phyloP scores from a whole-genome alignment of 73 alveolate species.

The Effrenium voratum region DNA sequence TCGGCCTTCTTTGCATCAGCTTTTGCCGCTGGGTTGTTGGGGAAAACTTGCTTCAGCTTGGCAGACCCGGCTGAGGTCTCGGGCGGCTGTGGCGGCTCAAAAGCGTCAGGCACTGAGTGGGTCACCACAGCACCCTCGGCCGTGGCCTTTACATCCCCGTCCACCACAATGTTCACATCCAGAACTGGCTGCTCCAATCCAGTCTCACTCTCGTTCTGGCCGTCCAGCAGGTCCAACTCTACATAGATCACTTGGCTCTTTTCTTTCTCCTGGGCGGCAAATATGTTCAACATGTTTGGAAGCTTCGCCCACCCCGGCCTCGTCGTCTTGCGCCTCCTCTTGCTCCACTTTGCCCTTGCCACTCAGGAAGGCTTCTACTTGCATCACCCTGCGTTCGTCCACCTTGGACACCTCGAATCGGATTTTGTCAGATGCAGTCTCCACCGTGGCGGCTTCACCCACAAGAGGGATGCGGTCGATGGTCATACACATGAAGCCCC shows the following conservation, averaged over 20 bases:
- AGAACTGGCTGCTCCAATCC: not conserved
- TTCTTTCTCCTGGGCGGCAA: not conserved
- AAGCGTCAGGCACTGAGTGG: too few relatives aligned
- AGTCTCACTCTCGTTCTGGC: not conserved
- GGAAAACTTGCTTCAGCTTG: too few relatives aligned
- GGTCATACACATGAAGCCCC: constrained; percentile 69
- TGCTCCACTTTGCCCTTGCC: constrained; percentile 20
- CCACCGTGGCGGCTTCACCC: constrained; percentile 60
- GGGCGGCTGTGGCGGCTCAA: too few relatives aligned
- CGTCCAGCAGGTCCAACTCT: constrained; percentile 41
- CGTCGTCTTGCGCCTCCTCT: not conserved
- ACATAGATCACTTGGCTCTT: constrained; percentile 65
- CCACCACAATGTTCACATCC: too few relatives aligned
- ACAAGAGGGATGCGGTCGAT: constrained; percentile 69
- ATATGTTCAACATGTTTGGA: not conserved
- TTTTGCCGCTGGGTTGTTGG: not conserved
- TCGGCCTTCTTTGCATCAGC: not conserved
- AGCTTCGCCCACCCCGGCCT: not conserved
- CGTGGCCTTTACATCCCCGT: not conserved
- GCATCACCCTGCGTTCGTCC: constrained; percentile 68
- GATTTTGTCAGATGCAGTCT: constrained; percentile 38
- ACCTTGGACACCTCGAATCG: constrained; percentile 59
- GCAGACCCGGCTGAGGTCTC: too few relatives aligned
- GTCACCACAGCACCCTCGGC: not conserved
- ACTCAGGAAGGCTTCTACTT: constrained; percentile 63